A percentile compares a stretch with the other conserved stretches of the same genome.
Conservation (phyloP, 495 filamentous ascomycete genomes). For the Acidiella bohemica region DNA sequence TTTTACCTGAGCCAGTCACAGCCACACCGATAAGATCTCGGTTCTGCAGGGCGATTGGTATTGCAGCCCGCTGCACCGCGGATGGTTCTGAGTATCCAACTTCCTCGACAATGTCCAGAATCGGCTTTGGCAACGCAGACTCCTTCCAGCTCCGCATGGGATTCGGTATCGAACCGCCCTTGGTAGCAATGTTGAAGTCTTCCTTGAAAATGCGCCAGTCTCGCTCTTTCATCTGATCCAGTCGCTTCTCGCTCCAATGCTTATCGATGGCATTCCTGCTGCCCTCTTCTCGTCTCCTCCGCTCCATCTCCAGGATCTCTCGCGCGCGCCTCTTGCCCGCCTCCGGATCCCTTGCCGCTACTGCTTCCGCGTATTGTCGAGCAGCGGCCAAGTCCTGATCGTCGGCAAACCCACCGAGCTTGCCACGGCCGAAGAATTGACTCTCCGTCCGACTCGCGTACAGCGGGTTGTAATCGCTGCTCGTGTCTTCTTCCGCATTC, state of each 20-base stretch:
- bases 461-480: constrained; percentile 73
- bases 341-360: constrained; percentile 67
- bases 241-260: constrained; percentile 94
- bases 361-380: constrained; percentile 60
- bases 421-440: constrained; percentile 67
- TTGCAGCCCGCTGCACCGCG: constrained; percentile 83
- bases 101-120: constrained; percentile 69
- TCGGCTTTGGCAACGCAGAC: constrained; percentile 60
- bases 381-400: constrained; percentile 56
- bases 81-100: constrained; percentile 93
- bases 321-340: constrained; percentile 64
- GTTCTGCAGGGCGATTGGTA: constrained; percentile 86
- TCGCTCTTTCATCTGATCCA: constrained; percentile 93
- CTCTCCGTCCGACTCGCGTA: constrained; percentile 63
- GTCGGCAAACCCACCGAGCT: constrained; percentile 72
- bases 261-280: constrained; percentile 60
- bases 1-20: constrained; percentile 98
- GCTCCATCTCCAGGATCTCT: constrained; percentile 81
- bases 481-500: constrained; percentile 94
- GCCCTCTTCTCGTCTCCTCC: constrained; percentile 60
- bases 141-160: constrained; percentile 95
- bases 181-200: constrained; percentile 93
- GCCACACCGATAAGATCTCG: constrained; percentile 95
- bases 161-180: constrained; percentile 80
- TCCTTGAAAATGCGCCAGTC: constrained; percentile 99